Evolutionary conservation across 768 basidiomycete genomes (phyloP).

Genomic region (Nidula microcarpa): DNA sequence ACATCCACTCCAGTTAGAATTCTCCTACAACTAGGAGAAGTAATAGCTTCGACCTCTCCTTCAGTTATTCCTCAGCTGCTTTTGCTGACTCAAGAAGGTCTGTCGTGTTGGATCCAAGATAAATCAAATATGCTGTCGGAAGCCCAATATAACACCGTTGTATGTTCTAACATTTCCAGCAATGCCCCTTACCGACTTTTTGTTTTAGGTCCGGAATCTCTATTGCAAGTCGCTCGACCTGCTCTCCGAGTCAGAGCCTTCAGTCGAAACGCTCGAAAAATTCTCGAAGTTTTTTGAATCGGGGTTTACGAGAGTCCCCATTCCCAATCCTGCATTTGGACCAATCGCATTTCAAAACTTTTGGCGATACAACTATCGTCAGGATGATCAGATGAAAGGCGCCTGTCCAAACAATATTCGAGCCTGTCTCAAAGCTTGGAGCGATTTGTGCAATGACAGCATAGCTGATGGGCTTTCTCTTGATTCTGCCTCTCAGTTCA

Average conservation of each 20-base stretch:
- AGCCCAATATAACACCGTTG: constrained; percentile 44
- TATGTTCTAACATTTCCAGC: constrained; percentile 19
- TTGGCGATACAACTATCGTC: constrained; percentile 56
- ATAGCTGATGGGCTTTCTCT: constrained; percentile 40
- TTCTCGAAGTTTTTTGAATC: constrained; percentile 47
- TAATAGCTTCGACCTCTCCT: constrained; percentile 23
- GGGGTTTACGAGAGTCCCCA: constrained; percentile 38
- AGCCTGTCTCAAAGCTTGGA: constrained; percentile 40
- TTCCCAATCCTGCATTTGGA: constrained; percentile 43
- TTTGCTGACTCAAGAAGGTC: constrained; percentile 27
- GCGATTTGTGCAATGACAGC: constrained; percentile 45
- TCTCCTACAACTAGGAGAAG: constrained; percentile 26
- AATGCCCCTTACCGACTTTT: neutral
- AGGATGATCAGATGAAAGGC: constrained; percentile 26
- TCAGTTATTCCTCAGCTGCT: constrained; percentile 30
- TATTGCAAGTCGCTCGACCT: constrained; percentile 42
- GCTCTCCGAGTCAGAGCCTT: constrained; percentile 34
- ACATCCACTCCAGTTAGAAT: constrained; percentile 22
- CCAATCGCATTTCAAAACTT: constrained; percentile 52
- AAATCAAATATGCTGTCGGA: constrained; percentile 31
- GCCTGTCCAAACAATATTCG: constrained; percentile 40
- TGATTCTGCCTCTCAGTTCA: neutral
- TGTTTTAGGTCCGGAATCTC: constrained; percentile 26
- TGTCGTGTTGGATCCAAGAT: constrained; percentile 55
- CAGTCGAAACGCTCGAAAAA: constrained; percentile 32